These are phyloP conservation scores for Rhodotorula babjevae DNA, from an alignment of 768 basidiomycete genomes.

Conservation along the genomic window DNA sequence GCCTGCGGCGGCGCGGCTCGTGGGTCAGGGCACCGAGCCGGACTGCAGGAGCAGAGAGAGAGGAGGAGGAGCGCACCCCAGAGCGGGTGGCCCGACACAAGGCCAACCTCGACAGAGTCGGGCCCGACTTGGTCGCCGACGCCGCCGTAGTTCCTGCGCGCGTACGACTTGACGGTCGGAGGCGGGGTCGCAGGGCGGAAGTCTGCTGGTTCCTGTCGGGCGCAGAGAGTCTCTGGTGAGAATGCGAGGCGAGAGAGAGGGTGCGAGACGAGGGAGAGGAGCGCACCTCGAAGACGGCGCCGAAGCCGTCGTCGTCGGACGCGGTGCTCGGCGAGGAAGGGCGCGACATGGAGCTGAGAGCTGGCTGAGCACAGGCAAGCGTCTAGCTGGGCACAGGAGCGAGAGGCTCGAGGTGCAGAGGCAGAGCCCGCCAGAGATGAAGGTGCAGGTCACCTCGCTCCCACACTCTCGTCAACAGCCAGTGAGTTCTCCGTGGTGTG, in stretches of 20 bases:
- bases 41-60: too few relatives aligned
- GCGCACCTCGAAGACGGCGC: constrained; percentile 14
- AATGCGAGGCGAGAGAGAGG: neutral
- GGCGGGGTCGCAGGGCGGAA: constrained; percentile 31
- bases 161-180: constrained; percentile 26
- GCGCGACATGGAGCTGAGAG: neutral
- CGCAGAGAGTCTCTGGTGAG: accelerated
- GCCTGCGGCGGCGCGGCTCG: too few relatives aligned
- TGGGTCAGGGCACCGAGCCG: too few relatives aligned
- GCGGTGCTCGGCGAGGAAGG: neutral
- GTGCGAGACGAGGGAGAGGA: neutral
- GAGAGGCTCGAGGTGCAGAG: neutral
- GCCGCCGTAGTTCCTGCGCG: constrained; percentile 29
- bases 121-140: neutral
- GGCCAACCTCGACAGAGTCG: constrained; percentile 24
- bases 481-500: too few relatives aligned
- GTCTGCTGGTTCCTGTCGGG: constrained; percentile 25
- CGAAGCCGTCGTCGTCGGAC: constrained; percentile 25
- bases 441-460: too few relatives aligned
- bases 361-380: neutral
- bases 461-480: too few relatives aligned
- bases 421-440: too few relatives aligned
- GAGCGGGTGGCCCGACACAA: constrained; percentile 37
- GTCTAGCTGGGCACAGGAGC: too few relatives aligned
- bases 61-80: constrained; percentile 25